Evolutionary conservation across 768 basidiomycete genomes (phyloP), one percentile per base, ranked within the genome.

Genomic region (Sarcodon aspratus): DNA sequence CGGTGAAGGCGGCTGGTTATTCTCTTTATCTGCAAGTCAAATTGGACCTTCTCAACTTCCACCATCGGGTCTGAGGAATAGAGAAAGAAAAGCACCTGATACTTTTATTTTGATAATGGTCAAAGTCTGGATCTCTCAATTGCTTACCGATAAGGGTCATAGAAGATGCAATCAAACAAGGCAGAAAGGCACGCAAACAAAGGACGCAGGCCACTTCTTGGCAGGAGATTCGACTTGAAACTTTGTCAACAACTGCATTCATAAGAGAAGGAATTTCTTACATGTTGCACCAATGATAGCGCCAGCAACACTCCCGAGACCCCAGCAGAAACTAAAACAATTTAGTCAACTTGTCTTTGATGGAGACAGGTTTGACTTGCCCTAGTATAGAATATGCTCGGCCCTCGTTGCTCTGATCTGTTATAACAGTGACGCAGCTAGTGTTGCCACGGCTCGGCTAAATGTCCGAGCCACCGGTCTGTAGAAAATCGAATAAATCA

Each of bases 341-440:
- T 6, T 35, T 4, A 21, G 10, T 43, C 4, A 33, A 27, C 18
- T 42, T 9, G 37, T 21, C n/a, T 11, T 7, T 31, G 2, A 37
- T 13, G 18, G 42, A 15, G 31, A 34, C n/a, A 21, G 9, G 32
- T 36, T 21, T 9, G 42, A 55, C 66, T 55, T 54, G 85, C 79
- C 93, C 94, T 44, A 97, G 70, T 50, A 94, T 87, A 43, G 93
- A 90, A 63, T 97, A 98, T 18, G 95, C 96, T 55, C 91, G 76
- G 21, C 87, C 87, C 65, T 97, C 94, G 64, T 99, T 99, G 46
- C 82, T 85, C 31, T 80, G 68, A 63, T 98, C 94, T 0, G 96
- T 94, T 50, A 99, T 75, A 54, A 82, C 82, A 10, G 87, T 69
- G 46, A 98, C 82, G 15, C n/a, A n/a, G n/a, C n/a, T n/a, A n/a